Conservation (phyloP, 2,329 filamentous ascomycete species). For the Zasmidium angulare region DNA sequence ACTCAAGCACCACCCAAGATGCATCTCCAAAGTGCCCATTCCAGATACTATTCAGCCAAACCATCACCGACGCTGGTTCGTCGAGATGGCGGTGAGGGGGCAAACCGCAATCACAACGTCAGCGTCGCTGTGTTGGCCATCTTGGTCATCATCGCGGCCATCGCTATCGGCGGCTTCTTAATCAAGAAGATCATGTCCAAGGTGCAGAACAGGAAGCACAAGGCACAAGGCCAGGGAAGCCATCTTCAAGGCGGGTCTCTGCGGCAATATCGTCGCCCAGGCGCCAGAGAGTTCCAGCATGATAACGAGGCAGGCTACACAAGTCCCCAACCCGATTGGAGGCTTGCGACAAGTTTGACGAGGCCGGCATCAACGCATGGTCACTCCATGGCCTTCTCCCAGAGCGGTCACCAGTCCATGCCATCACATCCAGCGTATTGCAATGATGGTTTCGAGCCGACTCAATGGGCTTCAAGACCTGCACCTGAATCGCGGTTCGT, state of each 20-base stretch:
- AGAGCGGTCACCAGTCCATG: not conserved
- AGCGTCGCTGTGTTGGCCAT: not conserved
- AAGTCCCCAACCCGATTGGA: not conserved
- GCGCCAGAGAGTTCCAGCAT: not conserved
- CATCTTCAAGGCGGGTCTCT: not conserved
- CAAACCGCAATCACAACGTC: not conserved
- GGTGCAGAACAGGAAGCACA: not conserved
- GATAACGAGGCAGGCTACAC: not conserved
- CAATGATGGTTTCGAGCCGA: not conserved
- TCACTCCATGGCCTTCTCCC: not conserved
- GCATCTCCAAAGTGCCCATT: constrained; percentile 12
- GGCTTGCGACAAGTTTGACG: not conserved
- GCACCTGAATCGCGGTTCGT: not conserved
- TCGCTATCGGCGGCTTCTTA: not conserved
- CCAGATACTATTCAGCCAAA: constrained; percentile 10
- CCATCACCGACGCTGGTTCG: constrained; percentile 6
- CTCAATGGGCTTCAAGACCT: not conserved
- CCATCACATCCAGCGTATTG: not conserved
- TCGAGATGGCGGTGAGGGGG: constrained; percentile 3
- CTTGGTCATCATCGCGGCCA: not conserved
- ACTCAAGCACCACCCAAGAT: constrained; percentile 3
- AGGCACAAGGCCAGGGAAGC: not conserved
- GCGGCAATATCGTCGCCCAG: not conserved
- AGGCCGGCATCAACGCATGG: not conserved
- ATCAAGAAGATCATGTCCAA: not conserved